phyloP scores from a whole-genome alignment of 192 early-diverging fungal genomes.

The Paraglomus occultum region DNA sequence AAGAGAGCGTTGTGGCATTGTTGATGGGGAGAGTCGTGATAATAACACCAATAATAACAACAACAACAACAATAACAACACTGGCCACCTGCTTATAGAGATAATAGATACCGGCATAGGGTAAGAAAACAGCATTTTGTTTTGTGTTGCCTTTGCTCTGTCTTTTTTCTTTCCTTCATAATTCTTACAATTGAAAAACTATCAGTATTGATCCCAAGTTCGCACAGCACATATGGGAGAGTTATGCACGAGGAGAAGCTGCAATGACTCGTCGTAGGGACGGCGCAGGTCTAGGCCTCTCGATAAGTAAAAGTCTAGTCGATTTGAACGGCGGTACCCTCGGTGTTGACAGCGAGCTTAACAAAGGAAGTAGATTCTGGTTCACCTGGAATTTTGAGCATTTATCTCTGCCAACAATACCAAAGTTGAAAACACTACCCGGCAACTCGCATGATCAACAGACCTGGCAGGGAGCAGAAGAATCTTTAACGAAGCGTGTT shows the following conservation, averaged over 20 bases:
- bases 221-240: slow-evolving; percentile 64
- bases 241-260: slow-evolving; percentile 69
- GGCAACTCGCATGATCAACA: slow-evolving; percentile 8
- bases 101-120: slow-evolving; percentile 75
- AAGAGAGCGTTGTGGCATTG: neutral
- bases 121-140: neutral
- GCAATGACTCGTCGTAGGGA: slow-evolving; percentile 70
- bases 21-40: neutral
- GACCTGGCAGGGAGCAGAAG: slow-evolving; percentile 20
- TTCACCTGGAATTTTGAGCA: slow-evolving; percentile 49
- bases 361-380: slow-evolving; percentile 65
- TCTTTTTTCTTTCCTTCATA: neutral
- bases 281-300: slow-evolving; percentile 75
- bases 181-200: neutral
- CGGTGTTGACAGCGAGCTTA: slow-evolving; percentile 59
- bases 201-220: slow-evolving; percentile 60
- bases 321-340: slow-evolving; percentile 68
- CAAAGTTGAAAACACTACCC: slow-evolving; percentile 4
- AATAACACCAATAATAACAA: neutral
- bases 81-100: slow-evolving; percentile 50
- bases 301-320: slow-evolving; percentile 71
- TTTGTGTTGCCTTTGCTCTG: no score
- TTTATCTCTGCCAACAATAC: slow-evolving; percentile 6
- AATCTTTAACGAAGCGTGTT: slow-evolving; percentile 12
- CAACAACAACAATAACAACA: neutral